Conservation (phyloP, 116 monocot genomes). For the Papilionanthe hybrid region DNA sequence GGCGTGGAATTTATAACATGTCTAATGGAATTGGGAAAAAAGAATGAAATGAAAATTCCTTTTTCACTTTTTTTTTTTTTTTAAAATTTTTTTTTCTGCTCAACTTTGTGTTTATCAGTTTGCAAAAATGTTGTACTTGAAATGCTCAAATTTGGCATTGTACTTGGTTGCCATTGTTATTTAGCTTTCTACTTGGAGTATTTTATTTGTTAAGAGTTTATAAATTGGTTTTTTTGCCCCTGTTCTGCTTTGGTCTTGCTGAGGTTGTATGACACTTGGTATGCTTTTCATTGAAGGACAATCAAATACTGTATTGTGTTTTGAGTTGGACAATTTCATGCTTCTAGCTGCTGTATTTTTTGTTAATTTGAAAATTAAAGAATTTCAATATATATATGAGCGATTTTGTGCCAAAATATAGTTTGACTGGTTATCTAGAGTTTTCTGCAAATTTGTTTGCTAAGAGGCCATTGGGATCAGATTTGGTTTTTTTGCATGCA, state of each 20-base stretch:
- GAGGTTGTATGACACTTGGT: not conserved
- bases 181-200: not conserved
- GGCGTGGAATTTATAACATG: slow-evolving; percentile 43
- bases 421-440: too few species aligned
- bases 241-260: too few species aligned
- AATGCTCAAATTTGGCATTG: not conserved
- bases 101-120: not conserved
- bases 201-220: not conserved
- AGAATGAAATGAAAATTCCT: slow-evolving; percentile 14
- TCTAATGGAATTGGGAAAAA: slow-evolving; percentile 39
- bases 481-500: too few species aligned
- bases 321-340: too few species aligned
- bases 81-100: not conserved
- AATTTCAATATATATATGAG: too few species aligned
- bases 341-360: too few species aligned
- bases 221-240: not conserved
- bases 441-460: too few species aligned
- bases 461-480: too few species aligned
- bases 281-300: not conserved
- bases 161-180: not conserved
- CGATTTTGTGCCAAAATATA: too few species aligned
- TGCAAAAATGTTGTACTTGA: not conserved
- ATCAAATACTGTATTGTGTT: not conserved
- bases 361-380: too few species aligned
- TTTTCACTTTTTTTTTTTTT: too few species aligned